A percentile compares a stretch with the other conserved stretches of the same genome.
Conservation (phyloP, 495 filamentous ascomycete species). For the Amniculicola lignicola region DNA sequence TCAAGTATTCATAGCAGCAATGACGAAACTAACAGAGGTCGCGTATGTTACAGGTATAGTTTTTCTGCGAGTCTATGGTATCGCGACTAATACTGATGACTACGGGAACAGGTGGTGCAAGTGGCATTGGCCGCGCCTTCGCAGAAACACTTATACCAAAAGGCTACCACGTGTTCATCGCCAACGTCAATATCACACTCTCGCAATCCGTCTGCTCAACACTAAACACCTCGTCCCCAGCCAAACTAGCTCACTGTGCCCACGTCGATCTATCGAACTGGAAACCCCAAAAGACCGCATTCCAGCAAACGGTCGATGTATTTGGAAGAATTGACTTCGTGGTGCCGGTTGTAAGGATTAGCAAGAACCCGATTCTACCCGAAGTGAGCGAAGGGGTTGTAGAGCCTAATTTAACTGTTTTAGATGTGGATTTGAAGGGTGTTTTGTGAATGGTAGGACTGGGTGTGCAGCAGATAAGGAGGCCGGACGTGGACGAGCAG, state of each 20-base stretch:
- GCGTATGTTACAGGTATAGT: no score
- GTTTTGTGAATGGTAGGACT: constrained; percentile 5
- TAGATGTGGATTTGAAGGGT: constrained; percentile 9
- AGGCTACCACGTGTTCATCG: constrained; percentile 5
- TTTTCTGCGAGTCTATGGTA: no score
- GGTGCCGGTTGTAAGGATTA: not conserved
- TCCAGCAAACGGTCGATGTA: not conserved
- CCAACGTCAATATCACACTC: not conserved
- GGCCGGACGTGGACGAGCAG: not conserved
- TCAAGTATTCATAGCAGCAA: no score
- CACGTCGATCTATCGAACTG: not conserved
- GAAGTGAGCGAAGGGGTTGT: not conserved
- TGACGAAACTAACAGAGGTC: no score
- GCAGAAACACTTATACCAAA: not conserved
- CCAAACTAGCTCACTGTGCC: not conserved
- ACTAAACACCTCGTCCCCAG: not conserved
- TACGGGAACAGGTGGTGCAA: constrained; percentile 7
- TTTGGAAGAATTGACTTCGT: constrained; percentile 2
- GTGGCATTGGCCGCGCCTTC: constrained; percentile 5
- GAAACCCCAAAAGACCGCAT: not conserved
- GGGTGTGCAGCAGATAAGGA: constrained; percentile 6
- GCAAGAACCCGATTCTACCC: not conserved
- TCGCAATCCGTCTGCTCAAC: not conserved
- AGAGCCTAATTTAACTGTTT: not conserved
- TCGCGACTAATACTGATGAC: no score